A percentile compares a stretch with the other conserved stretches of the same genome.
Conservation (phyloP, 306 rosid genomes). For the Rosa persica region DNA sequence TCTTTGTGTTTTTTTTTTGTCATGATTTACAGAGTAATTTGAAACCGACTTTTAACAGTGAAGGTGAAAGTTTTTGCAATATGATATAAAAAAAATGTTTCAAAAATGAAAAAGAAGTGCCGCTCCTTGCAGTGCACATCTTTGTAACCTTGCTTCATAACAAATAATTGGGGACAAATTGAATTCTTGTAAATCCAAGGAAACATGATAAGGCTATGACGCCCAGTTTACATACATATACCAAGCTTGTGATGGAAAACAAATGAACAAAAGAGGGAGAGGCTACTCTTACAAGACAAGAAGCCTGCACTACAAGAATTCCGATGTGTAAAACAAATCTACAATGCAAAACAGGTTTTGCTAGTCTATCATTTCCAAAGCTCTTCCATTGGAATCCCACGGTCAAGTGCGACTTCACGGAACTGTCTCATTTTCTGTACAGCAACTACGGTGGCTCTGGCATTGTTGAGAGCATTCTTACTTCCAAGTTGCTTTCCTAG, state of each 20-base stretch:
- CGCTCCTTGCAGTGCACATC: neutral
- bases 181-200: constrained; percentile 14
- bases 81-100: neutral
- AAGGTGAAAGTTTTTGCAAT: neutral
- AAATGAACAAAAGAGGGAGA: constrained; percentile 13
- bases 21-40: neutral
- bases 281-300: constrained; percentile 19
- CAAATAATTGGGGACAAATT: neutral
- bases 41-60: neutral
- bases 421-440: constrained; percentile 82
- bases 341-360: constrained; percentile 23
- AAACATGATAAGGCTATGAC: constrained; percentile 20
- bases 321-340: constrained; percentile 31
- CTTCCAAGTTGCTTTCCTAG: constrained; percentile 93
- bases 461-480: constrained; percentile 93
- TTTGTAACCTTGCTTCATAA: neutral
- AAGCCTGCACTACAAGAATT: constrained; percentile 35
- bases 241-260: constrained; percentile 1
- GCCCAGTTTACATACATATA: constrained; percentile 25
- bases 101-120: neutral
- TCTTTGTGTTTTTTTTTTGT: neutral
- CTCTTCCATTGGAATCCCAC: constrained; percentile 97
- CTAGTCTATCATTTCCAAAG: constrained; percentile 66
- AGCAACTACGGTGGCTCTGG: constrained; percentile 81
- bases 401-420: constrained; percentile 69